Base-by-base conservation (phyloP, 2,329 filamentous ascomycete species). In the Lachnellula subtilissima region DNA sequence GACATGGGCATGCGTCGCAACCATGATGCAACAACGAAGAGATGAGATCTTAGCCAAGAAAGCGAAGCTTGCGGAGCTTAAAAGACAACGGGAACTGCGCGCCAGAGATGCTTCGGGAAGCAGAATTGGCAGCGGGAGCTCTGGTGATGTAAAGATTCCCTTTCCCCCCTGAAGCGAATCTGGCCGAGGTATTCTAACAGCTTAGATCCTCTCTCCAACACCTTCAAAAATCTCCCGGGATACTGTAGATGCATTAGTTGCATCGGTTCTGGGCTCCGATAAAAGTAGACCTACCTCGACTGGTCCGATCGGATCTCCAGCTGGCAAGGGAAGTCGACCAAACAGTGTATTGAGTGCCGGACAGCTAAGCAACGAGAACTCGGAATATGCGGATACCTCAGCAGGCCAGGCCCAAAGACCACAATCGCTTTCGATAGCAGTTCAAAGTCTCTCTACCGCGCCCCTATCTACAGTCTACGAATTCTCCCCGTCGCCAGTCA, bases 41-140 rank as follows among this genome's bases (percentile, higher is more conserved):
- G 91, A 96, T 78, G 94, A 99, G 78, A 96, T 99, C 65, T 79
- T 94, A 67, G 92, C 91, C 65, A 99, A 99, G 78, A 93, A 90
- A 79, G 93, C 92, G 61, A 97, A 94, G 79, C 90, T 99, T 67
- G 92, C 90, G 50, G 94, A 97, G 80, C 82, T 99, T 63, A 97
- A 96, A 77, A 85, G 89, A 60, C 91, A 97, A 76, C 84, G 94
- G 66, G 91, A 95, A 72, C 77, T 93, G 65, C 83, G 92, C 57
- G 84, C 89, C 62, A 89, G 82, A 70, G 89, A 95, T 71, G 85
- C 89, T 65, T 83, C 80, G 57, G 82, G 81, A 60, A 84, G 78
- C 64, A 84, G 91, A 64, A 82, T 86, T 68, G 88, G 85, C 70
- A 77, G 85, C 66, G 85, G 85, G 57, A 82, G 83, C 69, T 75